Evolutionary conservation across 2,329 filamentous ascomycete genomes (phyloP).

Genomic region (Laburnicola sp.): DNA sequence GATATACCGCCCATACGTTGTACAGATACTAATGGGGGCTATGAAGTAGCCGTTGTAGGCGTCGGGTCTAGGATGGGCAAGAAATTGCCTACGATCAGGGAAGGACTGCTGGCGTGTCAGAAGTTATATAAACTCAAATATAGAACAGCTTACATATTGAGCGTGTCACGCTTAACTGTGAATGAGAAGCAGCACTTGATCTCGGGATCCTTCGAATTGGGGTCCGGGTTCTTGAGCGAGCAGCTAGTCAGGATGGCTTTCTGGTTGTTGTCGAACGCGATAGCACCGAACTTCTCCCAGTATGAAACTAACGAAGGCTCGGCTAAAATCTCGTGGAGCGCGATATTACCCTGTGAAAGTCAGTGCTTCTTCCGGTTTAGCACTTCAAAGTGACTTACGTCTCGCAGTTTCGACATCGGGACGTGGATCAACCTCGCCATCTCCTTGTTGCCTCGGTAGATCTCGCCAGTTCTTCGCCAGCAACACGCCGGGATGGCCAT

Average conservation of each 20-base stretch:
- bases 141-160: constrained; percentile 80
- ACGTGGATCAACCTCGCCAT: constrained; percentile 97
- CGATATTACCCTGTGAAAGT: constrained; percentile 79
- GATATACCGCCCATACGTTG: background rate
- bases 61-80: constrained; percentile 71
- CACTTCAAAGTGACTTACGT: constrained; percentile 62
- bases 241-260: constrained; percentile 96
- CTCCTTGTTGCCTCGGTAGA: constrained; percentile 95
- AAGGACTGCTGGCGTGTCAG: constrained; percentile 62
- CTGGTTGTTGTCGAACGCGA: constrained; percentile 91
- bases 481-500: constrained; percentile 99
- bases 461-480: constrained; percentile 95
- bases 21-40: background rate
- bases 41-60: constrained; percentile 19
- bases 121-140: background rate
- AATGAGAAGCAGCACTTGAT: constrained; percentile 98
- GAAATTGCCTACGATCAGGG: constrained; percentile 95
- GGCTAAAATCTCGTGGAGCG: constrained; percentile 91
- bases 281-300: constrained; percentile 98
- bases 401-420: constrained; percentile 84
- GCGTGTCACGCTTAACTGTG: constrained; percentile 89
- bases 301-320: constrained; percentile 95
- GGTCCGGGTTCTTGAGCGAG: constrained; percentile 73
- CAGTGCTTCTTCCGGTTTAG: constrained; percentile 8
- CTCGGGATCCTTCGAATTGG: constrained; percentile 67